phyloP scores from a whole-genome alignment of 495 filamentous ascomycete genomes.

The Neurospora sp. region DNA sequence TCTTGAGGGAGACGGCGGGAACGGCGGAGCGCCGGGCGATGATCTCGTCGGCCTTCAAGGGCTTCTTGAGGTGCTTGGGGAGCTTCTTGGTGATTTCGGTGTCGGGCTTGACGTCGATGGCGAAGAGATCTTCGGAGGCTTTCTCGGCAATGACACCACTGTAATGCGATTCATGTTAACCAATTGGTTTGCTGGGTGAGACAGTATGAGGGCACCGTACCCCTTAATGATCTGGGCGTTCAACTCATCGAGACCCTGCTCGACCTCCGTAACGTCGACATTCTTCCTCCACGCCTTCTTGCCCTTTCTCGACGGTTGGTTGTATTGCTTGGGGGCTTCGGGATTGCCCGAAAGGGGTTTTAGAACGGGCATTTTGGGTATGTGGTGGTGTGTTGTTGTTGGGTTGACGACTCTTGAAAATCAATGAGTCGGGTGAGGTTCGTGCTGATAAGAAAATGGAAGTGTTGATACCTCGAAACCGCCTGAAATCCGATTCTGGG shows the following conservation, averaged over 20 bases:
- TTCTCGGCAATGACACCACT: conserved; percentile 81
- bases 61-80: conserved; percentile 54
- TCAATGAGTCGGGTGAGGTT: not conserved
- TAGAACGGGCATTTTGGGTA: conserved; percentile 18
- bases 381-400: conserved; percentile 3
- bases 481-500: not conserved
- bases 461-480: not conserved
- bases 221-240: conserved; percentile 84
- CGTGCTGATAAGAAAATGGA: not conserved
- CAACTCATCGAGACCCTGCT: conserved; percentile 70
- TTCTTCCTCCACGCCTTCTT: conserved; percentile 99
- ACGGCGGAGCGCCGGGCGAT: conserved; percentile 74
- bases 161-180: conserved; percentile 12
- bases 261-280: conserved; percentile 79
- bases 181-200: not conserved
- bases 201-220: conserved; percentile 35
- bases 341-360: conserved; percentile 22
- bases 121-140: conserved; percentile 66
- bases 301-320: conserved; percentile 88
- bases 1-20: conserved; percentile 63
- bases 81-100: conserved; percentile 32
- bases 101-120: conserved; percentile 56
- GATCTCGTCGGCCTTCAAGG: conserved; percentile 82
- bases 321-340: conserved; percentile 43
- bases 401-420: not conserved